Percentiles rank a stretch among this genome's conserved stretches.
Evolutionary conservation across 352 stramenopile species (phyloP).

Genomic region (Albugo candida): DNA sequence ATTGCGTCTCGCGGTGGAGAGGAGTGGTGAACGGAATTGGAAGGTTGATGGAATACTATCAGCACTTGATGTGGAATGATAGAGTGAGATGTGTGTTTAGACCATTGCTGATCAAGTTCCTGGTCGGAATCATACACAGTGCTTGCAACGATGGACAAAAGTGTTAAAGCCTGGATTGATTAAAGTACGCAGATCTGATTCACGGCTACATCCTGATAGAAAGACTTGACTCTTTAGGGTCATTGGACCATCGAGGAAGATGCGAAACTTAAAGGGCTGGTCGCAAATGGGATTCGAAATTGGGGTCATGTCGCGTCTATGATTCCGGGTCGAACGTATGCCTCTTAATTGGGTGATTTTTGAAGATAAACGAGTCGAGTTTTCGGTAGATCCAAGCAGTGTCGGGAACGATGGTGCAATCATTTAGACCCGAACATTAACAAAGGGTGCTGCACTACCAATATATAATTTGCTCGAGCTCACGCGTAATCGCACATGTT

Average conservation of each 20-base stretch:
- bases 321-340: constrained; percentile 65
- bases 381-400: constrained; percentile 75
- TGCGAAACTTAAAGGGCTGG: constrained; percentile 54
- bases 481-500: neutral
- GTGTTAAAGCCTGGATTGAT: constrained; percentile 85
- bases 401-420: constrained; percentile 83
- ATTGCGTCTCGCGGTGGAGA: constrained; percentile 57
- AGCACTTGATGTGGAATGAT: neutral
- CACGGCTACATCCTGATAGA: neutral
- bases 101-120: constrained; percentile 82
- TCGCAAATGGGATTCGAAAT: constrained; percentile 77
- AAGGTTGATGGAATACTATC: constrained; percentile 18
- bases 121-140: constrained; percentile 84
- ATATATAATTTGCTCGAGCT: neutral
- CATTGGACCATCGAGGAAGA: constrained; percentile 86
- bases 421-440: constrained; percentile 85
- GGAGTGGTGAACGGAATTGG: constrained; percentile 76
- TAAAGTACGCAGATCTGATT: constrained; percentile 32
- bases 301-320: constrained; percentile 77
- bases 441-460: constrained; percentile 44
- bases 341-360: constrained; percentile 1
- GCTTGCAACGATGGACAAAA: constrained; percentile 86
- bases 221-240: constrained; percentile 21
- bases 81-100: constrained; percentile 3
- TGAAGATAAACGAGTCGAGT: constrained; percentile 5